A percentile compares a stretch with the other conserved stretches of the same genome.
phyloP scores from a whole-genome alignment of 2,329 filamentous ascomycete species.

The Cryphonectria naterciae region DNA sequence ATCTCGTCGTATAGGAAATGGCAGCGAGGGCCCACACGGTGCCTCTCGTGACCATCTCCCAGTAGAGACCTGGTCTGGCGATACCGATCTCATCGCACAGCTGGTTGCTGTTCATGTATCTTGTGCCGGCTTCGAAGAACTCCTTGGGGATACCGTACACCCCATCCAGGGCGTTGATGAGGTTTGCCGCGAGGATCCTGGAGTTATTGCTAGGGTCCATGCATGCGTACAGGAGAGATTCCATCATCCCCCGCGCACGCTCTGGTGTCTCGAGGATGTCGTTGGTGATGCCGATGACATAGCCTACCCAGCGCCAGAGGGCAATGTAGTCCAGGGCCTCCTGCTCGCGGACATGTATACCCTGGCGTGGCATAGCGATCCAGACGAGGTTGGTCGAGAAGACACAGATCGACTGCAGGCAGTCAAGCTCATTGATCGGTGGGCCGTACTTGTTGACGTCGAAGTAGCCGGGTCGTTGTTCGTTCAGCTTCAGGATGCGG shows the following conservation, averaged over 20 bases:
- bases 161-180: conserved; percentile 43
- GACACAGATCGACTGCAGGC: conserved; percentile 64
- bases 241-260: conserved; percentile 40
- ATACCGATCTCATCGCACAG: conserved; percentile 43
- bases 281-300: conserved; percentile 38
- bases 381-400: conserved; percentile 67
- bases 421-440: conserved; percentile 68
- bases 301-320: conserved; percentile 48
- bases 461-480: conserved; percentile 61
- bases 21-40: conserved; percentile 38
- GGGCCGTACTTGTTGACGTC: conserved; percentile 60
- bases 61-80: conserved; percentile 36
- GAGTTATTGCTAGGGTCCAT: conserved; percentile 41
- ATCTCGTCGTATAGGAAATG: conserved; percentile 1
- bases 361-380: conserved; percentile 65
- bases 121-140: conserved; percentile 44
- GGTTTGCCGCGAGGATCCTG: conserved; percentile 42
- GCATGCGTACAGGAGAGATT: conserved; percentile 41
- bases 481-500: conserved; percentile 62
- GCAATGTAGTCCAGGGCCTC: conserved; percentile 68
- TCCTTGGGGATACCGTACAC: conserved; percentile 41
- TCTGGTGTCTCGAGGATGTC: conserved; percentile 34
- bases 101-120: conserved; percentile 43
- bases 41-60: conserved; percentile 38
- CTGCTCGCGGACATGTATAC: conserved; percentile 59